Evolutionary conservation across 495 filamentous ascomycete species (phyloP), one percentile per base, ranked within the genome.

Genomic region (Penicillium fimorum): DNA sequence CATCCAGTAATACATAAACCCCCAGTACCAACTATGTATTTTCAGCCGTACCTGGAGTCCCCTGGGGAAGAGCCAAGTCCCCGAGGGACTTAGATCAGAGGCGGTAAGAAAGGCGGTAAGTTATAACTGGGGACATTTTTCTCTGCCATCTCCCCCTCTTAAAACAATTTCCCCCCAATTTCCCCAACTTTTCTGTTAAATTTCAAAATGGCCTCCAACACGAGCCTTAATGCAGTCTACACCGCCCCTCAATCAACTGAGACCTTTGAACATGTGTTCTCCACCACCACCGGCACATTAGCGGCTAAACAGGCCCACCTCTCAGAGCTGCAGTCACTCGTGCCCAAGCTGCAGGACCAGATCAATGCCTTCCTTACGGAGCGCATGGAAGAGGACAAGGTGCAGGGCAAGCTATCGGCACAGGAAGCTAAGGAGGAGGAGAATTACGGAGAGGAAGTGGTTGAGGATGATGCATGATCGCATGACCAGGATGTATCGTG

Each of bases 371-470:
- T 92, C 65, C 78, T 98, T 58, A 98, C 94, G 22, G 71, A 76
- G 58, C 83, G 85, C 38, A 98, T 98, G 93, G 91, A 92, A 51
- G 87, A 90, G 60, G 94, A 96, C 63, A 92, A 91, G 27, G 57
- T 70, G 2, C 67, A 68, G 29, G 78, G 78, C n/a, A 69, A 79
- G 37, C 64, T 73, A 17, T 81, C 78, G 3, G 80, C 82, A 32
- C 77, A 84, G 53, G 81, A 82, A 60, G 77, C 77, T 27, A 82
- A 84, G 56, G 91, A 92, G 66, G 93, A 95, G 59, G 91, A 91
- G 57, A 89, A 89, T 58, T 95, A 94, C 62, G 92, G 87, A 37
- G 90, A 93, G 72, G 90, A 95, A 63, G 83, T 78, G 24, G 75
- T 85, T 1, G 77, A 82, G 7, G 85, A 85, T 22, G 73, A 80